Base-by-base conservation (phyloP, 257 asterid species). In the Scutellaria minor region DNA sequence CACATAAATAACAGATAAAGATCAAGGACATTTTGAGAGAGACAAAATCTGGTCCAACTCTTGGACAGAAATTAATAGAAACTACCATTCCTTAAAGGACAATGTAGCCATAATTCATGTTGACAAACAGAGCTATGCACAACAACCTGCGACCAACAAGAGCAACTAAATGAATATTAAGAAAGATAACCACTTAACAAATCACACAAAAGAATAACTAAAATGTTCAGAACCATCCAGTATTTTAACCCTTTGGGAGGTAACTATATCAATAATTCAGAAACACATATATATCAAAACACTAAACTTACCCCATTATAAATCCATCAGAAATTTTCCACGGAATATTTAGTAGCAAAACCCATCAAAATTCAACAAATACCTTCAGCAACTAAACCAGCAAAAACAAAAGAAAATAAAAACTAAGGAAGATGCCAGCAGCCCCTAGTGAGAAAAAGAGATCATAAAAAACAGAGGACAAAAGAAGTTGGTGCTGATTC, bases 311-410 rank as follows among this genome's bases (percentile, higher is more conserved):
- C 48, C 10, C 35, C 50, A 18, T 7, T 8, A 37, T 14, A 67
- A 24, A 48, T 64, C 9, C 35, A 40, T 9, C 9, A 40, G 12
- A 35, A 18, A 41, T 15, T 53, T 5, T 68, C 65, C 66, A 75
- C 27, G 27, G 9, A 67, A 59, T 68, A 39, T 47, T 46, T 20
- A 12, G 39, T 22, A 41, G 27, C 24, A 40, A 50, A 18, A 75
- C 9, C 55, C 71, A 56, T 50, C 46, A 9, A 66, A 46, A 56
- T n/a, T 45, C 55, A 15, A 50, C 52, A 51, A 31, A 53, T 8
- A 45, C 70, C 22, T 62, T 48, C 9, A 60, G 72, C 66, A 46
- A 45, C 18, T 18, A 70, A 31, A 53, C 37, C 66, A 69, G 50
- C 14, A 62, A 18, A 68, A 42, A n/a, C 41, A 51, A 22, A 24